Evolutionary conservation across 2,329 filamentous ascomycete species (phyloP), one percentile per base, ranked within the genome.

Genomic region (Verticillium isaacii): DNA sequence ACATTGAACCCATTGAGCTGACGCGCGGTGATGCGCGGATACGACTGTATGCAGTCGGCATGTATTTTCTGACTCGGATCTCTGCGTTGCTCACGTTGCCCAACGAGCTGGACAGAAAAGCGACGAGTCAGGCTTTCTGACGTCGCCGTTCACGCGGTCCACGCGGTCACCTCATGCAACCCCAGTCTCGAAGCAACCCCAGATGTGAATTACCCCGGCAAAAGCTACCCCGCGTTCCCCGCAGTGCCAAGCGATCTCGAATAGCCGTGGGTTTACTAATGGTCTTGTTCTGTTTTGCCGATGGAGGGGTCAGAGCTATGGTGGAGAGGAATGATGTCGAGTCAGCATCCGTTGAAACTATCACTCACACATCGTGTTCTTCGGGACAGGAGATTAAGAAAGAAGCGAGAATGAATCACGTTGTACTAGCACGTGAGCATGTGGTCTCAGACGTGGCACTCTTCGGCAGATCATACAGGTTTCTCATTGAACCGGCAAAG

Each of bases 211-310:
- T 50, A 45, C 57, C 57, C 37, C 57, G 57, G 57, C 25, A n/a
- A 7, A 45, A 58, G 25, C 57, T 58, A 58, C 57, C 57, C 57
- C 57, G 39, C 57, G 57, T 58, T 58, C 45, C 45, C 45, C 45
- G 45, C 45, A 52, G n/a, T 19, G 45, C 45, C 45, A 23, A 25
- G 19, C 14, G 39, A 14, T 19, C 17, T 52, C n/a, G 8, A 23
- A 52, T 52, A 52, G 45, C 45, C 45, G 45, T 19, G 45, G 45
- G 45, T 52, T 52, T 52, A 52, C 19, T 29, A 52, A 52, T 52
- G 45, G 45, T 12, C n/a, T 9, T 52, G 45, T 52, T 52, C 23
- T 52, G 45, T 52, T 52, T 52, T 52, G 45, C n/a, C 45, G 36
- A 36, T 57, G 17, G 36, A 15, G 56, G 36, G 34, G n/a, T 25